These are phyloP conservation scores for Candida quercuum DNA, from an alignment of 805 yeast genomes.

Conservation along the genomic window DNA sequence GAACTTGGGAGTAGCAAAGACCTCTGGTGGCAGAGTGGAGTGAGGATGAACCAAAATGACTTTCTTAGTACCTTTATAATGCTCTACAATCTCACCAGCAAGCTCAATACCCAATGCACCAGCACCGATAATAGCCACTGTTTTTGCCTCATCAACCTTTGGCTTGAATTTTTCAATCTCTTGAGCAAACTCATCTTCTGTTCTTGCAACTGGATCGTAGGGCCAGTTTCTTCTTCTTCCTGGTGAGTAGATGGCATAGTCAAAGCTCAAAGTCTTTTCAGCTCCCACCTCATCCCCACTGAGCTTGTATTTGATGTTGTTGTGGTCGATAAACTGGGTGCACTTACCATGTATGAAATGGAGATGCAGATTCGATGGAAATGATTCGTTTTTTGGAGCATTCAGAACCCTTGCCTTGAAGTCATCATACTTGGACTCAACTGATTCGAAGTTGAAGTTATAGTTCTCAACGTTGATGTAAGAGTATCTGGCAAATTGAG, in stretches of 20 bases:
- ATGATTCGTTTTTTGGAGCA: conserved; percentile 3
- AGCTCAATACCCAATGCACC: conserved; percentile 50
- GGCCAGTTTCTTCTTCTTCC: conserved; percentile 53
- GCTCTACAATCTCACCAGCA: conserved; percentile 40
- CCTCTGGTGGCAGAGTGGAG: conserved; percentile 35
- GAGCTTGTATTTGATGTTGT: conserved; percentile 12
- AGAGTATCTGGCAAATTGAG: conserved; percentile 30
- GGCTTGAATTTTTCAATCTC: conserved; percentile 36
- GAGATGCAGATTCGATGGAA: conserved; percentile 13
- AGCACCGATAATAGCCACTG: conserved; percentile 44
- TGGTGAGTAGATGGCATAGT: conserved; percentile 41
- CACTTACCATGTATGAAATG: conserved; percentile 21
- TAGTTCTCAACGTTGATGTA: conserved; percentile 26
- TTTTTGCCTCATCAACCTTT: conserved; percentile 29
- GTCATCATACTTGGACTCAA: conserved; percentile 30
- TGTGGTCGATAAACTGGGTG: conserved; percentile 18
- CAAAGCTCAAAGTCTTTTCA: conserved; percentile 30
- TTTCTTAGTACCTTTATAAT: conserved; percentile 29
- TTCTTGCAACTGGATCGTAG: conserved; percentile 42
- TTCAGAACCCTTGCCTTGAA: conserved; percentile 12
- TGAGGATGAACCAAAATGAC: conserved; percentile 39
- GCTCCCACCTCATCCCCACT: conserved; percentile 19
- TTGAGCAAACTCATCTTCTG: conserved; percentile 29
- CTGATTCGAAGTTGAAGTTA: conserved; percentile 24
- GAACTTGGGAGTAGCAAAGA: conserved; percentile 19